Evolutionary conservation across 73 alveolate species (phyloP), one percentile per base, ranked within the genome.

Genomic region (Tetrahymena borealis): DNA sequence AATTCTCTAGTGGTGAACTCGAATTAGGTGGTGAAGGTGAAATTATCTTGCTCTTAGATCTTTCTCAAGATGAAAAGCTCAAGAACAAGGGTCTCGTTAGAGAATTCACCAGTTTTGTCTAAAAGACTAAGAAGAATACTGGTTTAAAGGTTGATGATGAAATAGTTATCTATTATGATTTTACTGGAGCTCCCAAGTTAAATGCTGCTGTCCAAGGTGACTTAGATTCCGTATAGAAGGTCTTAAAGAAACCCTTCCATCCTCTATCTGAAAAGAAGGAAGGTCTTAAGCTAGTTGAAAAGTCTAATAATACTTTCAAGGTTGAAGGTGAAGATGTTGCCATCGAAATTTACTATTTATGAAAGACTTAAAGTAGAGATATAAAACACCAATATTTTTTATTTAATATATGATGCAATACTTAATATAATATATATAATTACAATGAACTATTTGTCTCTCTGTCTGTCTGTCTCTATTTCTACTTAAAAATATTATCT

Each of bases 91-190:
- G 99, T 35, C 93, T 94, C 78, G 98, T 99, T 20, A 96, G 99
- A 95, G 99, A 98, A 95, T 91, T 98, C 90, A 91, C 96, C 20
- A 97, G 97, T 92, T 97, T 96, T 92, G 96, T 98, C 78, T 98
- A 98, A 96, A 98, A 97, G 95, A 95, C 96, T 39, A 98, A 99
- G 95, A 98, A 98, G 95, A 97, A 96, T 78, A 96, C 97, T 13
- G 98, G 99, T 42, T 94, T 98, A 38, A 93, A 96, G 94, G 95
- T 96, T 28, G 99, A 96, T 39, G 99, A 98, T 93, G 95, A 94
- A 31, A 95, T 98, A 85, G 91, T 93, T 38, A 96, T 98, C 90
- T 95, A 95, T 92, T 98, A 97, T 92, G 94, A 32, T 31, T 93
- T 94, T 31, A 94, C 92, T n/a, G 91, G 28, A 32, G 96, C 78